Evolutionary conservation across 805 yeast species (phyloP), one percentile per base, ranked within the genome.

Genomic region (Nakazawaea populi): DNA sequence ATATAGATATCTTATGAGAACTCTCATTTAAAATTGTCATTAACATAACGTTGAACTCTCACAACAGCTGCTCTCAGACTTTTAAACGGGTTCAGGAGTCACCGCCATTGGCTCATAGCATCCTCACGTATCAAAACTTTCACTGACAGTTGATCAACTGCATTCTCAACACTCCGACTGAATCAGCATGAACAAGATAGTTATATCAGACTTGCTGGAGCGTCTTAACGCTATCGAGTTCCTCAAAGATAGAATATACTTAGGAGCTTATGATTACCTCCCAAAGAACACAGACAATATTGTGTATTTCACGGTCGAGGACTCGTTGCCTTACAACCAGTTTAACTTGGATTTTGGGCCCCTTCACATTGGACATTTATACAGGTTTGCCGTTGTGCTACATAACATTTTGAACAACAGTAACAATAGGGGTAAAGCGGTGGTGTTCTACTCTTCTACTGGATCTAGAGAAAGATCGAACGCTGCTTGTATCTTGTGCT

Each of bases 291-390:
- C 92, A 1, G 79, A 76, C 29, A 85, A 84, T 36, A 69, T 83
- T 42, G 96, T 88, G 1, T 87, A 85, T 67, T 91, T 94, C 70
- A 89, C 98, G 0, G 88, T 94, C 3, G 98, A 94, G 60, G 96
- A 91, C 56, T 82, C 92, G 1, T 76, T 94, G 44, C 95, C 94
- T 4, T 94, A 94, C 67, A 94, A 94, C 63, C 77, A 95, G n/a
- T 94, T 94, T 72, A 96, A 92, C 66, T 76, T 91, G 56, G 99
- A 94, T 67, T 94, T 94, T 68, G 99, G 99, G 44, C 99, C 99
- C 0, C 73, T 94, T 58, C 96, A 92, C 65, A 82, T 92, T 47
- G 97, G 97, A 1, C 96, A 87, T 65, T 70, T 94, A 47, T 94
- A 94, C 69, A 76, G 99, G 47, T 94, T 94, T 72, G 99, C 99